These are phyloP conservation scores for Pichia sp. DNA, from an alignment of 1,139 yeast genomes.

Conservation along the genomic window DNA sequence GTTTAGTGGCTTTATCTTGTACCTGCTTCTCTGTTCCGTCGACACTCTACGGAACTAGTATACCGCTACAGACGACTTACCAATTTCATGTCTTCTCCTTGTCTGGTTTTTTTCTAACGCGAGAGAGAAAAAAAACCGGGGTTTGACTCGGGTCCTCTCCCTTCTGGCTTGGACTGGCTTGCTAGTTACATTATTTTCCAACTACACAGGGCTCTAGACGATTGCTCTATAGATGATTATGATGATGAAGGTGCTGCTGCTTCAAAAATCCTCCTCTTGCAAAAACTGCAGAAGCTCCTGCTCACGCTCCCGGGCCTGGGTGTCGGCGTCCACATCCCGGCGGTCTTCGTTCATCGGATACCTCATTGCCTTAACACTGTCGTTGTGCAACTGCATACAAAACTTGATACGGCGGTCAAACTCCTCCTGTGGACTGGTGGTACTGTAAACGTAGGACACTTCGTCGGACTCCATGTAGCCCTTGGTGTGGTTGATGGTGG, in stretches of 20 bases:
- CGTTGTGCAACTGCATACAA: slow-evolving; percentile 86
- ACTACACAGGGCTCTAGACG: neutral
- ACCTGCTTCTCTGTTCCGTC: no score
- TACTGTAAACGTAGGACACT: slow-evolving; percentile 79
- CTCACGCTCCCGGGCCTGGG: slow-evolving; percentile 54
- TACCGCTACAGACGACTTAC: neutral
- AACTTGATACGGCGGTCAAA: slow-evolving; percentile 92
- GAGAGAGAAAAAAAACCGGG: neutral
- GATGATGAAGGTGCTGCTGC: neutral
- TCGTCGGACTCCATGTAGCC: slow-evolving; percentile 93
- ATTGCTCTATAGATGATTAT: slow-evolving; percentile 1
- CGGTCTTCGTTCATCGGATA: slow-evolving; percentile 61
- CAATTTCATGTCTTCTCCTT: neutral
- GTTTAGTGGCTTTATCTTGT: no score
- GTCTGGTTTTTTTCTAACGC: neutral
- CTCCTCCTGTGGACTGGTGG: slow-evolving; percentile 79
- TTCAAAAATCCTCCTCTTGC: slow-evolving; percentile 33
- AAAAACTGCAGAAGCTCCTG: slow-evolving; percentile 39
- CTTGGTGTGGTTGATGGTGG: slow-evolving; percentile 82
- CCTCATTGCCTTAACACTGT: slow-evolving; percentile 92
- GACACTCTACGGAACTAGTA: no score
- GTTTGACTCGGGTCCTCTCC: neutral
- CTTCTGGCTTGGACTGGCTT: neutral
- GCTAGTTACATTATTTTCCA: neutral
- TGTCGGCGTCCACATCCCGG: slow-evolving; percentile 48